Conservation (phyloP, 2,329 filamentous ascomycete genomes). For the Geosmithia morbida region DNA sequence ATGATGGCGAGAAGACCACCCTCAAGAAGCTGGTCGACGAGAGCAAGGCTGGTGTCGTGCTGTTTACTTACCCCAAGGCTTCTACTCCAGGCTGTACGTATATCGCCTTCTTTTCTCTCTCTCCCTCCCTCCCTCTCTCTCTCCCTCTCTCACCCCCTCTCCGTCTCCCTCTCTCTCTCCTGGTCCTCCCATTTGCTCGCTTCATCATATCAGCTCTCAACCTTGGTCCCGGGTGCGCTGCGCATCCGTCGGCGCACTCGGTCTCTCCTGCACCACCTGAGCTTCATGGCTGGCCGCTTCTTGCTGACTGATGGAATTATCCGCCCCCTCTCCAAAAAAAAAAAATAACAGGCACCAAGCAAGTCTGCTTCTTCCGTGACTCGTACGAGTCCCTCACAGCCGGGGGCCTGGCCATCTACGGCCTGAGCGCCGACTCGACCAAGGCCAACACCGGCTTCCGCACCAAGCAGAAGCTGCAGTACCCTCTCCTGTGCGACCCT, state of each 20-base stretch:
- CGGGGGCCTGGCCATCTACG: conserved; percentile 75
- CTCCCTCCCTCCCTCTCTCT: too few species aligned
- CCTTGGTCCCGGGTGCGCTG: too few species aligned
- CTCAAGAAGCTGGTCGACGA: conserved; percentile 68
- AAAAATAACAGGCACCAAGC: conserved; percentile 58
- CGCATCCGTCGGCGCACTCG: too few species aligned
- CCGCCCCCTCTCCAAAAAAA: too few species aligned
- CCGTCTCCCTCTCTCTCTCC: too few species aligned
- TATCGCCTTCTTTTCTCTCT: too few species aligned
- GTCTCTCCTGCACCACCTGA: too few species aligned
- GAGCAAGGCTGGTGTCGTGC: conserved; percentile 73
- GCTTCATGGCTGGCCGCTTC: too few species aligned
- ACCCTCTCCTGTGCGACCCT: conserved; percentile 76
- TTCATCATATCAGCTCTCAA: too few species aligned
- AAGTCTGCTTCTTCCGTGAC: conserved; percentile 90
- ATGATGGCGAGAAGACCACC: conserved; percentile 69
- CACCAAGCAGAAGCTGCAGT: conserved; percentile 79
- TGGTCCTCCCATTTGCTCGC: too few species aligned
- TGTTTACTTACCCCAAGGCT: conserved; percentile 94
- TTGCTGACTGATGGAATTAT: too few species aligned
- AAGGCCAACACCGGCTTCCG: conserved; percentile 91
- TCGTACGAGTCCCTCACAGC: conserved; percentile 60
- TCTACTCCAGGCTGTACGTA: conserved; percentile 88
- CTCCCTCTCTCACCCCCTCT: too few species aligned
- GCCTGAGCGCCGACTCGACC: conserved; percentile 73